Evolutionary conservation across 2,329 filamentous ascomycete species (phyloP).

Genomic region (Aspergillus costaricaensis): DNA sequence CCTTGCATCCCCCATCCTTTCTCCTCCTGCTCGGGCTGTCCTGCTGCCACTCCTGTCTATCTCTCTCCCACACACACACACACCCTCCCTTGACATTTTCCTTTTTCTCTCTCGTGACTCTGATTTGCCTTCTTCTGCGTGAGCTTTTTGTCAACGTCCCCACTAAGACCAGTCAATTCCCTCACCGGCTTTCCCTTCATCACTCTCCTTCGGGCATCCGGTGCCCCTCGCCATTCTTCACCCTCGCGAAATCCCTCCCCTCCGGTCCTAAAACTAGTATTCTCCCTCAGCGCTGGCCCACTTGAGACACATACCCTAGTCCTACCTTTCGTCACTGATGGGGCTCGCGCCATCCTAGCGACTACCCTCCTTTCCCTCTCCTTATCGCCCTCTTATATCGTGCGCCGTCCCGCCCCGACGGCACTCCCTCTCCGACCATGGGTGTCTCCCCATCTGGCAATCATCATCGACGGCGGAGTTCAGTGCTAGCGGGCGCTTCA

Average conservation of each 20-base stretch:
- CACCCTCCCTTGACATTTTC: conserved; percentile 2
- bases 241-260: background rate
- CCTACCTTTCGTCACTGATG: conserved; percentile 18
- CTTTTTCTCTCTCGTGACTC: background rate
- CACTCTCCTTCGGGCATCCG: conserved; percentile 8
- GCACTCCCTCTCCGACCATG: conserved; percentile 28
- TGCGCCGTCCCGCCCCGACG: conserved; percentile 1
- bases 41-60: conserved; percentile 1
- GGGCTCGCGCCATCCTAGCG: conserved; percentile 13
- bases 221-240: conserved; percentile 6
- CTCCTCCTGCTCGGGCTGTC: background rate
- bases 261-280: background rate
- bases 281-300: background rate
- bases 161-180: conserved; percentile 7
- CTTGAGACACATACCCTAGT: background rate
- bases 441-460: conserved; percentile 35
- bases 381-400: conserved; percentile 5
- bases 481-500: conserved; percentile 44
- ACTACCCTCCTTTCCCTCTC: background rate
- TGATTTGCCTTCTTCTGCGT: conserved; percentile 3
- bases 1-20: conserved; percentile 19
- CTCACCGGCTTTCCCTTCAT: conserved; percentile 14
- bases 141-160: conserved; percentile 8
- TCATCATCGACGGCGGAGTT: conserved; percentile 44
- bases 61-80: background rate